Evolutionary conservation across 1,284 basidiomycete genomes (phyloP).

Genomic region (Microstroma glucosiphilum): DNA sequence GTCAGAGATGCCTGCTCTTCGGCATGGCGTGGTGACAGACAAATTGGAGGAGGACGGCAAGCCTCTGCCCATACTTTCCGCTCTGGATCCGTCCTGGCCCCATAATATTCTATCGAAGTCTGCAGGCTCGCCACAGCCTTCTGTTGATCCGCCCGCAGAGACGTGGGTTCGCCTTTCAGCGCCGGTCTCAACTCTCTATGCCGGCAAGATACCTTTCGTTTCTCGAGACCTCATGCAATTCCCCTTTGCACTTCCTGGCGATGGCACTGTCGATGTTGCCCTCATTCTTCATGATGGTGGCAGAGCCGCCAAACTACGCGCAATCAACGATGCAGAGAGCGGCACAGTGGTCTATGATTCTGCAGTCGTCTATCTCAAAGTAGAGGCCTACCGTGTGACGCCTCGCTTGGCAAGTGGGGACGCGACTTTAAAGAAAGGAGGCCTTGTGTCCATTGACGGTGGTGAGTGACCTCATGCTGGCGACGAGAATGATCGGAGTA

Average conservation of each 20-base stretch:
- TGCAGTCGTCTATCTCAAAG: slow-evolving; percentile 39
- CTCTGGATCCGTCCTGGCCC: slow-evolving; percentile 32
- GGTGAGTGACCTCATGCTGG: background rate
- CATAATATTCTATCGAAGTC: slow-evolving; percentile 6
- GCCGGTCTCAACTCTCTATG: slow-evolving; percentile 38
- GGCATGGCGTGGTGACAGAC: slow-evolving; percentile 33
- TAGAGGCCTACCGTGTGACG: slow-evolving; percentile 42
- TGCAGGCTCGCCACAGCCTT: slow-evolving; percentile 6
- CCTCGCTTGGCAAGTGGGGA: slow-evolving; percentile 30
- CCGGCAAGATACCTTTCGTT: slow-evolving; percentile 46
- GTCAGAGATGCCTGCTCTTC: slow-evolving; percentile 8
- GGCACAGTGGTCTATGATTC: slow-evolving; percentile 37
- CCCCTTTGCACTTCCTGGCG: slow-evolving; percentile 39
- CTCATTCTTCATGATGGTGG: slow-evolving; percentile 35
- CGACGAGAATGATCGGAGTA: background rate
- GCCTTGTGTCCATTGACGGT: slow-evolving; percentile 4
- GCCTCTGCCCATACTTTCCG: background rate
- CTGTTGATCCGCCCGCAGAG: background rate
- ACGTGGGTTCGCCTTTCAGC: slow-evolving; percentile 31
- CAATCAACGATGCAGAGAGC: slow-evolving; percentile 30
- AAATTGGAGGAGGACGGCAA: slow-evolving; percentile 16
- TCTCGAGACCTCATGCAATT: slow-evolving; percentile 46
- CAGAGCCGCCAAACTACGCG: slow-evolving; percentile 31
- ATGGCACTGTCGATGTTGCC: slow-evolving; percentile 38
- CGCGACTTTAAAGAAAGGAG: slow-evolving; percentile 20